Conservation (phyloP, 225 moss, liverwort and hornwort species). For the Antitrichia curtipendula region DNA sequence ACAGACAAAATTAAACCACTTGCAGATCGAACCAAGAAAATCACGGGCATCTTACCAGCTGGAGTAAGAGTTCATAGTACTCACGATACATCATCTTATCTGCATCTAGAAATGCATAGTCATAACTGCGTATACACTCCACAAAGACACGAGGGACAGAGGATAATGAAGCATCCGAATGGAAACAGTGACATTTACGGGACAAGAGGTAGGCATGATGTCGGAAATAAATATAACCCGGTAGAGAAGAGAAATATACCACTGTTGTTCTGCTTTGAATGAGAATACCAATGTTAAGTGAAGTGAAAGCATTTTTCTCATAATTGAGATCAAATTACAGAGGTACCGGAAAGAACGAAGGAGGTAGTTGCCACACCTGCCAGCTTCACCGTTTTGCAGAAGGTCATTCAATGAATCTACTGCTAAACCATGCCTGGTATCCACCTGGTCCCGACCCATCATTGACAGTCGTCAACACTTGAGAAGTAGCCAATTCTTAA, state of each 20-base stretch:
- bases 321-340: background rate
- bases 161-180: background rate
- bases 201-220: background rate
- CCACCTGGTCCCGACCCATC: slow-evolving; percentile 41
- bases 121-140: slow-evolving; percentile 43
- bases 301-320: background rate
- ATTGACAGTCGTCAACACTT: background rate
- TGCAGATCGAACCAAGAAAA: background rate
- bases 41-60: slow-evolving; percentile 34
- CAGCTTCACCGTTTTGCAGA: slow-evolving; percentile 59
- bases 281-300: background rate
- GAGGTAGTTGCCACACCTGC: slow-evolving; percentile 35
- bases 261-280: background rate
- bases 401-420: slow-evolving; percentile 55
- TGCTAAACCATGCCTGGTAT: slow-evolving; percentile 69
- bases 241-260: background rate
- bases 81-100: slow-evolving; percentile 75
- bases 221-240: background rate
- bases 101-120: slow-evolving; percentile 93
- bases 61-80: slow-evolving; percentile 80
- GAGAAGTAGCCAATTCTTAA: background rate
- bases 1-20: background rate
- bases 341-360: background rate
- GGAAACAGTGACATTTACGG: background rate
- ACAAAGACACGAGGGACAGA: background rate